Conservation (phyloP, 768 basidiomycete genomes). For the Lactarius sp. region DNA sequence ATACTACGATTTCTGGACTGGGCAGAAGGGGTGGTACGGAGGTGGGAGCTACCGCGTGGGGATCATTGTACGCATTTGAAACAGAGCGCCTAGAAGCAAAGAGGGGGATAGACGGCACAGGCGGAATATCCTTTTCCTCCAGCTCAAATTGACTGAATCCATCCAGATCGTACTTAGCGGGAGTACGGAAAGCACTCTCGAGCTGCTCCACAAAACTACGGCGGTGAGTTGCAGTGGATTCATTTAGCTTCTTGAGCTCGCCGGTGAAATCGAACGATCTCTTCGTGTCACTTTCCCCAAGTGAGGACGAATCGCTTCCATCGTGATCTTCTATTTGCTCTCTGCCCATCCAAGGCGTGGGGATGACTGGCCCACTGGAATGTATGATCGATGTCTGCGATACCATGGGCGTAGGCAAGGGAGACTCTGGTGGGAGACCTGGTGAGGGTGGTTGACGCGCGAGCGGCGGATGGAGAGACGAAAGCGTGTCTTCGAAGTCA, state of each 20-base stretch:
- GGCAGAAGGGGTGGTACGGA: conserved; percentile 15
- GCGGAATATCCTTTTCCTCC: conserved; percentile 39
- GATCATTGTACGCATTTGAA: conserved; percentile 21
- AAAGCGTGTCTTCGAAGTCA: conserved; percentile 39
- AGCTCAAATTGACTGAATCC: conserved; percentile 39
- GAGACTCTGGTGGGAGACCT: conserved; percentile 40
- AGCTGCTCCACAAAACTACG: conserved; percentile 76
- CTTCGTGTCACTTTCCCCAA: conserved; percentile 64
- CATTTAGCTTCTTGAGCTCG: conserved; percentile 63
- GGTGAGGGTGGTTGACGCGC: conserved; percentile 34
- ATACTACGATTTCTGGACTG: conserved; percentile 21
- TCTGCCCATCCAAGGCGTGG: conserved; percentile 43
- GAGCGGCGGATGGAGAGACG: conserved; percentile 24
- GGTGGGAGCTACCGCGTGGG: background rate
- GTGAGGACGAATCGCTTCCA: conserved; percentile 36
- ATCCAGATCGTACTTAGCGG: conserved; percentile 60
- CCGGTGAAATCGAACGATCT: conserved; percentile 83
- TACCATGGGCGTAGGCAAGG: conserved; percentile 33
- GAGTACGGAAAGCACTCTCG: conserved; percentile 74
- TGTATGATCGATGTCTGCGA: conserved; percentile 7
- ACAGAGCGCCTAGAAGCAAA: conserved; percentile 14
- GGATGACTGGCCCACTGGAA: conserved; percentile 38
- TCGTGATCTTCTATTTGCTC: conserved; percentile 39
- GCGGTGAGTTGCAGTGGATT: conserved; percentile 63
- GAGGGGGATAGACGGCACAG: conserved; percentile 48